Conservation (phyloP, 345 rosid genomes). For the Turnera subulata region DNA sequence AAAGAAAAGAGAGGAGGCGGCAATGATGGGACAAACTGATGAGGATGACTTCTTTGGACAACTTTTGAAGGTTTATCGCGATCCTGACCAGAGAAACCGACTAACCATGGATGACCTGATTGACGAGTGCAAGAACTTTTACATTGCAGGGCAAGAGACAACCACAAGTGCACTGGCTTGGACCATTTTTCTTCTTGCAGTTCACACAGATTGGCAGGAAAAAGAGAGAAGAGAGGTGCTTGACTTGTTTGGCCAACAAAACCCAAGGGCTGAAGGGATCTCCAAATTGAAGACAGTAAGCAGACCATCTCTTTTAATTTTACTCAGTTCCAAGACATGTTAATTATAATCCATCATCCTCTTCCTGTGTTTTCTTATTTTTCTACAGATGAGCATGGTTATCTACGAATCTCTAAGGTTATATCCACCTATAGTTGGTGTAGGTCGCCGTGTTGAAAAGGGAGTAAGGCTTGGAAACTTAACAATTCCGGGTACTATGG, state of each 20-base stretch:
- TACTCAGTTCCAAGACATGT: no score
- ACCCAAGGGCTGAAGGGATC: slow-evolving; percentile 24
- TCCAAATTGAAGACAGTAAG: slow-evolving; percentile 32
- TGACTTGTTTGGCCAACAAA: slow-evolving; percentile 22
- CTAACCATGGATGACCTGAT: slow-evolving; percentile 20
- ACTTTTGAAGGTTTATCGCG: slow-evolving; percentile 21
- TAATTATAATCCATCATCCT: background rate
- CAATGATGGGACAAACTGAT: slow-evolving; percentile 1
- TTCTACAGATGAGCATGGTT: slow-evolving; percentile 11
- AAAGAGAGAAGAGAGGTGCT: slow-evolving; percentile 34
- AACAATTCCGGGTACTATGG: no score
- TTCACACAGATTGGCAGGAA: slow-evolving; percentile 39
- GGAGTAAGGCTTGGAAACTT: slow-evolving; percentile 17
- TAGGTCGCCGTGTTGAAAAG: slow-evolving; percentile 8
- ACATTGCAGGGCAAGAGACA: slow-evolving; percentile 35
- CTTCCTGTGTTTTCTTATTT: background rate
- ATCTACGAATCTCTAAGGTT: slow-evolving; percentile 18
- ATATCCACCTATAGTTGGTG: background rate
- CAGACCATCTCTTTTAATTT: background rate
- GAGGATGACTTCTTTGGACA: slow-evolving; percentile 31
- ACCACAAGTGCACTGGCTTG: slow-evolving; percentile 30
- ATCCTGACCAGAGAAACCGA: slow-evolving; percentile 10
- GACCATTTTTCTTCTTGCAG: slow-evolving; percentile 37
- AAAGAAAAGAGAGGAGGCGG: slow-evolving; percentile 23
- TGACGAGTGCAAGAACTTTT: no score